phyloP scores from a whole-genome alignment of 2,329 filamentous ascomycete species.

The Phaeosphaeria sp. region DNA sequence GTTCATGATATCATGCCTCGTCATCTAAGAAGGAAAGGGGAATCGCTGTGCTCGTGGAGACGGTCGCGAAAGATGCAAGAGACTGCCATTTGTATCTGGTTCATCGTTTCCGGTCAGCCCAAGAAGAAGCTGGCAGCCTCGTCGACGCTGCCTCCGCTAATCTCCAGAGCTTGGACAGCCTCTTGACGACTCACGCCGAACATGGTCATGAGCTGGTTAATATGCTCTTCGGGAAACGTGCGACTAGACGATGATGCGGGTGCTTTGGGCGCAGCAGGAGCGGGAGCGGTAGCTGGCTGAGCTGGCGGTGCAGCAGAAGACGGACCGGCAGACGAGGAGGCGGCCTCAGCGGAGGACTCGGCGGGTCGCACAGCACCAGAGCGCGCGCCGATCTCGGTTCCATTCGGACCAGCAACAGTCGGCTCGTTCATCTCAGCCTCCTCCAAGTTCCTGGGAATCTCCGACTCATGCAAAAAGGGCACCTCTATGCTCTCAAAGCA shows the following conservation, averaged over 20 bases:
- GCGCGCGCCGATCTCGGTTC: constrained; percentile 84
- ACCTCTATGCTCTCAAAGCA: constrained; percentile 89
- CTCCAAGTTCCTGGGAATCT: constrained; percentile 85
- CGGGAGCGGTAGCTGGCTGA: not conserved
- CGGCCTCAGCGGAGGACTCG: constrained; percentile 42
- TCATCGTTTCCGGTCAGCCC: no score
- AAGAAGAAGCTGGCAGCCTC: constrained; percentile 84
- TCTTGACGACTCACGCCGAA: constrained; percentile 74
- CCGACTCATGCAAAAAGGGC: constrained; percentile 87
- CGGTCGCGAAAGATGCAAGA: not conserved
- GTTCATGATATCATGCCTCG: constrained; percentile 11
- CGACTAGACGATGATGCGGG: constrained; percentile 21
- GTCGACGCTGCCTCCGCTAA: constrained; percentile 85
- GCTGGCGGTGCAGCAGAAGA: constrained; percentile 16
- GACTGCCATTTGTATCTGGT: no score
- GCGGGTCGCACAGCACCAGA: constrained; percentile 76
- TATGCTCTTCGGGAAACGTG: constrained; percentile 65
- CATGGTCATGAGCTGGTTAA: constrained; percentile 77
- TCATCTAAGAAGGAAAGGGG: not conserved
- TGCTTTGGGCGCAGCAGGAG: constrained; percentile 8
- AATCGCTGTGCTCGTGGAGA: not conserved
- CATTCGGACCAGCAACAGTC: constrained; percentile 81
- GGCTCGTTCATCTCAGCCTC: constrained; percentile 79
- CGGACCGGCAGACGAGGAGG: constrained; percentile 26
- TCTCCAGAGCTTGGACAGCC: constrained; percentile 80